Evolutionary conservation across 495 filamentous ascomycete species (phyloP), one percentile per base, ranked within the genome.

Genomic region (Podospora pseudocomata): DNA sequence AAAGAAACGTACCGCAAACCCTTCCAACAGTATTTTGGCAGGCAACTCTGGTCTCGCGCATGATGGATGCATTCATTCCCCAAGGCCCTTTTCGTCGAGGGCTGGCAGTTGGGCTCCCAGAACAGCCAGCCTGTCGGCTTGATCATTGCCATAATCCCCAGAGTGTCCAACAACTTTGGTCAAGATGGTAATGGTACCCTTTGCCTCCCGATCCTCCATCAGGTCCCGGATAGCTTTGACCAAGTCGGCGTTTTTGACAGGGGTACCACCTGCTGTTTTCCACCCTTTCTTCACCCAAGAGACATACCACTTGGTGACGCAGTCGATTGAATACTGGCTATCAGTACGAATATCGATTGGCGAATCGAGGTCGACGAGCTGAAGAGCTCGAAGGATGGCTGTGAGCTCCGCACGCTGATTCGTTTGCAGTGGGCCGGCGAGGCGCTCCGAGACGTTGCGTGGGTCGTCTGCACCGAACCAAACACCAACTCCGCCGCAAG

Each of bases 331-430:
- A 78, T 98, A 99, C 67, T 87, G 87, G 74, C 89, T 92, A 79
- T 97, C 95, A 18, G 89, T 90, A 73, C 90, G 85, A 71, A 98
- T 92, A 44, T 86, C 83, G 16, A 92, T 82, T 62, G 87, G 80
- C 18, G 65, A 84, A 79, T 75, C 88, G 2, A 69, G 39, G 28
- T 58, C 58, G 2, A 91, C 86, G 28, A 88, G 86, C 72, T 97
- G 88, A 27, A 99, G 84, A 6, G 92, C 92, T 63, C 94, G 90
- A 4, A 90, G 81, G 68, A 97, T 89, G 0, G 93, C 95, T 3
- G 92, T 93, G 64, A 99, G 82, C 77, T 99, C 95, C 18, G 95
- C 95, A 4, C 95, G 92, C 76, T 97, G 91, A 76, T 98, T 99
- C 1, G 95, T 97, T 76, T 99, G 95, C 11, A 82, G 78, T 13